A percentile compares a stretch with the other conserved stretches of the same genome.
Evolutionary conservation across 106 monocot species (phyloP).

Genomic region (Phalaenopsis equestris): DNA sequence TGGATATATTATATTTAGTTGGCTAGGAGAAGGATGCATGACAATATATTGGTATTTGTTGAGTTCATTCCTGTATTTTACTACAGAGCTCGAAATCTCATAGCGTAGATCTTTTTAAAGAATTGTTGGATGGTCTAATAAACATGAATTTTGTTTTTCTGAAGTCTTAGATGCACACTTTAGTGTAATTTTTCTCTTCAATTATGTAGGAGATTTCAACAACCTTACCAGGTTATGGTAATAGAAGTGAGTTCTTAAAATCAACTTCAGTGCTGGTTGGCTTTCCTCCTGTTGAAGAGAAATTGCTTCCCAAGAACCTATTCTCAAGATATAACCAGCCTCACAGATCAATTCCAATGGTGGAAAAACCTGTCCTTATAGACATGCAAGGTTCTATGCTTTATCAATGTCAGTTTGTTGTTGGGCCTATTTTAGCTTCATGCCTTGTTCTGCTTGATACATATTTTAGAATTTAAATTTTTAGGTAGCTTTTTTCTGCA

Average conservation of each 20-base stretch:
- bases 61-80: background rate
- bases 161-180: background rate
- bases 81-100: background rate
- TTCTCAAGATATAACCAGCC: background rate
- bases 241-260: background rate
- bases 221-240: background rate
- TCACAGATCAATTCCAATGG: slow-evolving; percentile 2
- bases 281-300: background rate
- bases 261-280: background rate
- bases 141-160: background rate
- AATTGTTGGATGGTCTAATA: background rate
- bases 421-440: background rate
- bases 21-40: background rate
- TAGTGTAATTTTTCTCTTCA: background rate
- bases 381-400: background rate
- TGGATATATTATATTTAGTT: no score
- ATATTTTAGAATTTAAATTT: background rate
- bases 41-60: background rate
- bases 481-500: background rate
- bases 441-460: background rate
- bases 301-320: background rate
- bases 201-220: background rate
- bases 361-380: background rate
- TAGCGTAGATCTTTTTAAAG: background rate
- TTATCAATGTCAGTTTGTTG: background rate